phyloP scores from a whole-genome alignment of 495 filamentous ascomycete species.

The Hypoxylon crocopeplum region DNA sequence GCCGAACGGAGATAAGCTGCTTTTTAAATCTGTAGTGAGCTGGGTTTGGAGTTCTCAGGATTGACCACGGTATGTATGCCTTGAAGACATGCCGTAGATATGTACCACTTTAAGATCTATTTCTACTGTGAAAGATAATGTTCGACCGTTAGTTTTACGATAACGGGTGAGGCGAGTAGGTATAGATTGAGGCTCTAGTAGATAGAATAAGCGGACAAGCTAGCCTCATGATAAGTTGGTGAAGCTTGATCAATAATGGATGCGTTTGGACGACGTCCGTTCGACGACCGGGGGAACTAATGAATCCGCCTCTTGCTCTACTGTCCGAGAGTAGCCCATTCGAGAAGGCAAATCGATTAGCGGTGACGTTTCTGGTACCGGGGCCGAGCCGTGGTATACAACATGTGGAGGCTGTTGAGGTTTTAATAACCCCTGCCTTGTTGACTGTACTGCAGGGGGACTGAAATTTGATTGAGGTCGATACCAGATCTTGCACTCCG shows the following conservation, averaged over 20 bases:
- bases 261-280: neutral
- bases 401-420: conserved; percentile 11
- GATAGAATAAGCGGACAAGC: no score
- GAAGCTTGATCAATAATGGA: neutral
- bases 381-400: conserved; percentile 18
- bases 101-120: no score
- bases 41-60: no score
- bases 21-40: no score
- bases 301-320: conserved; percentile 5
- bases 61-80: no score
- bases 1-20: conserved; percentile 6
- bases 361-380: conserved; percentile 10
- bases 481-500: conserved; percentile 6
- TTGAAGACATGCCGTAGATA: no score
- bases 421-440: conserved; percentile 6
- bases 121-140: no score
- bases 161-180: no score
- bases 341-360: conserved; percentile 11
- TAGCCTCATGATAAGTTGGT: no score
- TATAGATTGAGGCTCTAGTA: no score
- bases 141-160: no score
- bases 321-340: conserved; percentile 5
- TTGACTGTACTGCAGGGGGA: conserved; percentile 2
- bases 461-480: conserved; percentile 13
- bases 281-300: neutral